Evolutionary conservation across 257 asterid species (phyloP).

Genomic region (Lantana camara): DNA sequence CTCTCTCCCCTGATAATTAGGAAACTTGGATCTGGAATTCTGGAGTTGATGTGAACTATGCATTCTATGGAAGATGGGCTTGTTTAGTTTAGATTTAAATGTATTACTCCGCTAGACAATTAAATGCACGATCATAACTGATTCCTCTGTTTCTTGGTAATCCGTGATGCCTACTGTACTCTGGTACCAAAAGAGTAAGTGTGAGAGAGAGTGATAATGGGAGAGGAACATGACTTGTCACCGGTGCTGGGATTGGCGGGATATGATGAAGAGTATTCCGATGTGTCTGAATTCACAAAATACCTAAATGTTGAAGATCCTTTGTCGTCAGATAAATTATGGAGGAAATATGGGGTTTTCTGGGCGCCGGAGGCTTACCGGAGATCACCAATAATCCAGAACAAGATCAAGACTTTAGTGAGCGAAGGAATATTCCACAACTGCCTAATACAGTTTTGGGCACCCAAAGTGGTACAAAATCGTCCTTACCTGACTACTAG

Average conservation of each 20-base stretch:
- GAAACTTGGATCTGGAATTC: too few relatives aligned
- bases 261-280: neutral
- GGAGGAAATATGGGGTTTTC: neutral
- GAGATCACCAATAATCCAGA: neutral
- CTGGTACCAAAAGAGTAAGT: too few relatives aligned
- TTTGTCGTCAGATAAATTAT: neutral
- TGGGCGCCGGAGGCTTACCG: neutral
- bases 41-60: too few relatives aligned
- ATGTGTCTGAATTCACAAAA: neutral
- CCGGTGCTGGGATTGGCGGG: neutral
- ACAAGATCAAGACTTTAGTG: neutral
- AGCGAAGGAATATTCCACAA: neutral
- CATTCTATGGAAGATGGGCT: neutral
- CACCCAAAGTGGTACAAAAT: slow-evolving; percentile 2
- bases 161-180: neutral
- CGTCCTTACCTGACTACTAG: slow-evolving; percentile 12
- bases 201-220: too few relatives aligned
- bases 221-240: neutral
- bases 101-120: slow-evolving; percentile 1
- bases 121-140: neutral
- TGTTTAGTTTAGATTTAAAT: neutral
- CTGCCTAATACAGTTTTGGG: slow-evolving; percentile 27
- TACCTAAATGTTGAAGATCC: neutral
- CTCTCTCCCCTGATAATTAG: too few relatives aligned
- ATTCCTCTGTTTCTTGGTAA: neutral